phyloP scores from a whole-genome alignment of 2,329 filamentous ascomycete genomes.

The Cordyceps cicadae region DNA sequence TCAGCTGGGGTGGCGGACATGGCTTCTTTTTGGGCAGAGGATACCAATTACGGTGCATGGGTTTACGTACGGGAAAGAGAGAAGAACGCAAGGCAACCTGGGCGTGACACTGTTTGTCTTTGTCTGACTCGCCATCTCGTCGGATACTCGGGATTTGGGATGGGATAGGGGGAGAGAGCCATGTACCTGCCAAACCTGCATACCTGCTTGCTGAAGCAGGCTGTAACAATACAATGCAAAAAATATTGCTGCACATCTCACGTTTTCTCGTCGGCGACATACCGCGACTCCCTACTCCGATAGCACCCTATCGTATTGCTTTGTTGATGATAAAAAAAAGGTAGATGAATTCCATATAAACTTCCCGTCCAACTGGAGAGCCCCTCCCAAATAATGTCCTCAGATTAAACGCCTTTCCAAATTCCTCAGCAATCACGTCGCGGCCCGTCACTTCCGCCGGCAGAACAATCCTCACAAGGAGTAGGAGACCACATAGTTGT shows the following conservation, averaged over 20 bases:
- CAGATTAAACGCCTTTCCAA: conserved; percentile 1
- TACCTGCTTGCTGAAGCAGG: not conserved
- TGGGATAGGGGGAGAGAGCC: not conserved
- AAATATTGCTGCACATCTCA: not conserved
- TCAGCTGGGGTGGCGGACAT: no score
- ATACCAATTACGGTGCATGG: not conserved
- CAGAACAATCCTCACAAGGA: not conserved
- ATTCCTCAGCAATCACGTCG: conserved; percentile 14
- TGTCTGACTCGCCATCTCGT: not conserved
- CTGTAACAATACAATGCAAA: conserved; percentile 9
- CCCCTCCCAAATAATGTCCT: not conserved
- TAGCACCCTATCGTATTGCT: no score
- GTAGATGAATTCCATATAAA: not conserved
- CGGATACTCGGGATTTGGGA: not conserved
- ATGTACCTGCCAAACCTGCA: not conserved
- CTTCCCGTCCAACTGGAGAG: conserved; percentile 5
- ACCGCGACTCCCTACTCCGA: not conserved
- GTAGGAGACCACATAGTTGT: not conserved
- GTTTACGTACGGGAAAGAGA: not conserved
- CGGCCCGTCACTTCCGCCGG: not conserved
- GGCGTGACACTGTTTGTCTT: not conserved
- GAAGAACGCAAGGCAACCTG: not conserved
- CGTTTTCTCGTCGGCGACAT: not conserved
- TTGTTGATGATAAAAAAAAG: not conserved
- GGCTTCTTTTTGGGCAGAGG: not conserved